A percentile compares a stretch with the other conserved stretches of the same genome.
Evolutionary conservation across 2,329 filamentous ascomycete species (phyloP).

Genomic region (Cercospora brassicicola): DNA sequence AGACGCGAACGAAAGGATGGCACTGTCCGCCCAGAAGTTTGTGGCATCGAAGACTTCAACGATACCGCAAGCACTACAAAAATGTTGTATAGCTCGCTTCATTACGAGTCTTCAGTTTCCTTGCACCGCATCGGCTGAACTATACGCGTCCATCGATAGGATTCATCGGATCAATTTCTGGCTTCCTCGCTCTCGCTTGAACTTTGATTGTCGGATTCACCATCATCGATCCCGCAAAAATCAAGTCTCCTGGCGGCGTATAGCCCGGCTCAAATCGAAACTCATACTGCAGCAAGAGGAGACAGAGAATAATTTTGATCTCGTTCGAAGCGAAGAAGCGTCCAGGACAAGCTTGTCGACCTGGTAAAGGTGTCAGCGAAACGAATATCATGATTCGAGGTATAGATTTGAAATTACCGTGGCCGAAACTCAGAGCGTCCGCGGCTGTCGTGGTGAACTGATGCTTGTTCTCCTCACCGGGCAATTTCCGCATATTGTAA

Average conservation of each 20-base stretch:
- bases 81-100: too few relatives aligned
- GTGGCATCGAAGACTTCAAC: too few relatives aligned
- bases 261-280: conserved; percentile 15
- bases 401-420: not conserved
- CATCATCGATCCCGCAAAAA: not conserved
- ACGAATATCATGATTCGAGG: not conserved
- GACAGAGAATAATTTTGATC: conserved; percentile 38
- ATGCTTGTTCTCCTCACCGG: not conserved
- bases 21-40: too few relatives aligned
- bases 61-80: too few relatives aligned
- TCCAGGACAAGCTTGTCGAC: not conserved
- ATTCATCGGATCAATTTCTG: not conserved
- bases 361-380: not conserved
- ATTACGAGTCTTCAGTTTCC: too few relatives aligned
- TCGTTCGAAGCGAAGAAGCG: conserved; percentile 37
- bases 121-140: too few relatives aligned
- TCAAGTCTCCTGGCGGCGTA: not conserved
- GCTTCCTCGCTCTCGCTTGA: not conserved
- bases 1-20: too few relatives aligned
- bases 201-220: not conserved
- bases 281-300: conserved; percentile 40
- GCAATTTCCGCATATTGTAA: not conserved
- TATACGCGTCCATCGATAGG: too few relatives aligned
- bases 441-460: not conserved
- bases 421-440: not conserved